Evolutionary conservation across 225 moss, liverwort and hornwort genomes (phyloP).

Genomic region (Sphagnum contortum): DNA sequence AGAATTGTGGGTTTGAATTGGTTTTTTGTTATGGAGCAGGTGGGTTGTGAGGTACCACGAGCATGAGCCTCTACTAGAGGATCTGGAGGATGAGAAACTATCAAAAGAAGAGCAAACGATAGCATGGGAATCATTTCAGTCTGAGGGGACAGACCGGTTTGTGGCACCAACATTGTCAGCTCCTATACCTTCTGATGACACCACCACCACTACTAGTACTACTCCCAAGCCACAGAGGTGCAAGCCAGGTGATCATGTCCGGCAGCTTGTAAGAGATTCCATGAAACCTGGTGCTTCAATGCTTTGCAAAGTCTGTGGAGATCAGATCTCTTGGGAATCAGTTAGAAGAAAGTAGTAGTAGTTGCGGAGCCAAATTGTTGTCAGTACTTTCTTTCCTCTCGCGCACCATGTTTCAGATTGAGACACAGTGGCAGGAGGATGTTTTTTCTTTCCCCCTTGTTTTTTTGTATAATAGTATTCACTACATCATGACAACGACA

Average conservation of each 20-base stretch:
- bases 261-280: background rate
- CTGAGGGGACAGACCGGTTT: slow-evolving; percentile 24
- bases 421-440: no score
- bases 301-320: slow-evolving; percentile 1
- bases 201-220: background rate
- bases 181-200: background rate
- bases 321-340: background rate
- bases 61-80: slow-evolving; percentile 84
- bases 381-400: no score
- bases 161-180: background rate
- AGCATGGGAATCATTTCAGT: slow-evolving; percentile 75
- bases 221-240: background rate
- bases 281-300: background rate
- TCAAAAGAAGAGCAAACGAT: slow-evolving; percentile 63
- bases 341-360: background rate
- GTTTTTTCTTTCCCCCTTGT: no score
- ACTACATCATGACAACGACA: no score
- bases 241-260: background rate
- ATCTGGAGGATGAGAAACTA: slow-evolving; percentile 81
- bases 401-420: no score
- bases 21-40: slow-evolving; percentile 22
- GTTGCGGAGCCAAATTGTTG: no score
- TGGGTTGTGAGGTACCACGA: slow-evolving; percentile 92
- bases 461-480: no score
- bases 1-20: no score